Base-by-base conservation (phyloP, 371 early-diverging fungal genomes). In the Neoconidiobolus thromboides region DNA sequence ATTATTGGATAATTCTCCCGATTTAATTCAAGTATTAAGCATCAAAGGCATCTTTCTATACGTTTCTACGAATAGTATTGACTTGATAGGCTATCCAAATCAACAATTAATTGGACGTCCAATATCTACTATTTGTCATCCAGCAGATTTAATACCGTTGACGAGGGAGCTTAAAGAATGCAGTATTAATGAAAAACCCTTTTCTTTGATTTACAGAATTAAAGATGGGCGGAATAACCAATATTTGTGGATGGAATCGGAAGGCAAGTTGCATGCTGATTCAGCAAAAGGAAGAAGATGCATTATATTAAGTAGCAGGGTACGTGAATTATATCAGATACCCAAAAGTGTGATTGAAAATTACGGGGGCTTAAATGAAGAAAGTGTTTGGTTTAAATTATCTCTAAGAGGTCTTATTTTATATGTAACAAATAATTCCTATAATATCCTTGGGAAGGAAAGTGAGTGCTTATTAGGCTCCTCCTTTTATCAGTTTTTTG, bases 41-140 rank as follows among this genome's bases (percentile, higher is more conserved):
- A 63, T 82, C 5, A 78, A 80, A 40, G 84, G 81, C 5, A 71
- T 78, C 14, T 77, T 83, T 63, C 68, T 82, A 2, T 80, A 80
- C 61, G 77, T 70, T 42, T 76, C 80, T 9, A 61, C 72, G 0
- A 69, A 71, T 10, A 64, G 72, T 40, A 66, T 65, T 43, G 57
- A 73, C 48, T 56, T 82, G 57, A 69, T 77, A 44, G 77, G 73
- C 48, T 78, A 75, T 64, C 68, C 71, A 36, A 63, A 70, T 36
- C 71, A 73, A n/a, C 80, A 79, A 40, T 58, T 83, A n/a, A 57
- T 79, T 12, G 81, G 80, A 7, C 71, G 69, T 39, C 61, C 69
- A 7, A 66, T 83, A 41, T 69, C 73, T 41, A 72, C 77, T 37
- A 72, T 79, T 52, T 75, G 79, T 39, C 81, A 83, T 60, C 79